These are phyloP conservation scores for Athelia sp. DNA, from an alignment of 1,284 basidiomycete species.

Conservation along the genomic window DNA sequence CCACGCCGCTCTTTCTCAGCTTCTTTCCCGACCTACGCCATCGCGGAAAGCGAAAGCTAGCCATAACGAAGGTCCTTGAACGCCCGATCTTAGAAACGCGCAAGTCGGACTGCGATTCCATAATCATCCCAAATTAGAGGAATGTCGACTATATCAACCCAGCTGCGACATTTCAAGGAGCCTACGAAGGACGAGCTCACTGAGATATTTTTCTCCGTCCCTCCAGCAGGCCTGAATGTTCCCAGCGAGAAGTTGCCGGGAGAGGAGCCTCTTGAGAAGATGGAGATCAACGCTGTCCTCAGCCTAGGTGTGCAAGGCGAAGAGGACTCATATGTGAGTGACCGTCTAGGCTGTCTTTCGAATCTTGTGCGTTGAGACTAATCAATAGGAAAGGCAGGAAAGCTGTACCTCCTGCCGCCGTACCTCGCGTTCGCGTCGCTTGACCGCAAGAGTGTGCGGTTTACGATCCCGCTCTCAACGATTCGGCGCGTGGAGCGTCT, in stretches of 20 bases:
- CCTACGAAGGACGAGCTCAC: conserved; percentile 82
- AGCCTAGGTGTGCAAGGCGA: conserved; percentile 74
- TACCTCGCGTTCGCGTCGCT: conserved; percentile 91
- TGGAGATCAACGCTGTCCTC: conserved; percentile 90
- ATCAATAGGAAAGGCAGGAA: conserved; percentile 65
- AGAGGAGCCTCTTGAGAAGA: conserved; percentile 51
- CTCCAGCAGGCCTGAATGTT: conserved; percentile 29
- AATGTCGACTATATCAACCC: conserved; percentile 79
- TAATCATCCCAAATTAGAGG: background rate
- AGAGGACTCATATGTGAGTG: conserved; percentile 90
- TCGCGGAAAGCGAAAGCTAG: too few species aligned
- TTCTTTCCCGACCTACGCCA: too few species aligned
- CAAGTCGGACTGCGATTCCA: too few species aligned
- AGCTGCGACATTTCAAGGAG: conserved; percentile 86
- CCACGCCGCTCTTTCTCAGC: too few species aligned
- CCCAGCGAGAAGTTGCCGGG: conserved; percentile 15
- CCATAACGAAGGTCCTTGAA: too few species aligned
- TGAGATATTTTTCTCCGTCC: conserved; percentile 82
- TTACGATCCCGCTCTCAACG: conserved; percentile 90
- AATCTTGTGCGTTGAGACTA: background rate
- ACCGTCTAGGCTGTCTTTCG: background rate
- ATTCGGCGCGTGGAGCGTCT: conserved; percentile 93
- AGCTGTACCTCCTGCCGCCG: conserved; percentile 84
- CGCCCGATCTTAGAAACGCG: too few species aligned
- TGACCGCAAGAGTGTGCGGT: conserved; percentile 88